Evolutionary conservation across 495 filamentous ascomycete genomes (phyloP).

Genomic region (Penicillium subrubescens): DNA sequence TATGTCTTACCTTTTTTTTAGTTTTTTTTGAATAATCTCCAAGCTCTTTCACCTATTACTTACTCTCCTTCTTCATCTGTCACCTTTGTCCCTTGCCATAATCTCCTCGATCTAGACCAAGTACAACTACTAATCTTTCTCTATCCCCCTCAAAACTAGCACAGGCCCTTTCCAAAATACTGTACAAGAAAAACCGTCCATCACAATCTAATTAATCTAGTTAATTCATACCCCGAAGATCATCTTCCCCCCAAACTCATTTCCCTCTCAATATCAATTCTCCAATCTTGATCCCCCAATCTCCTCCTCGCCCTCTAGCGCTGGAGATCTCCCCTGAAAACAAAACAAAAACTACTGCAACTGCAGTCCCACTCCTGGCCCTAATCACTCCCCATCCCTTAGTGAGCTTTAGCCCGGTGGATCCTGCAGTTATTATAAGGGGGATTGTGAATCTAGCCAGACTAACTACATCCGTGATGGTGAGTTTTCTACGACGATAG

Average conservation of each 20-base stretch:
- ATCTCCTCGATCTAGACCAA: background rate
- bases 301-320: background rate
- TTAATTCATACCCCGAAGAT: conserved; percentile 6
- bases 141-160: background rate
- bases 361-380: background rate
- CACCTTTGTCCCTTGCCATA: too few relatives aligned
- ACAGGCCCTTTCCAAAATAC: background rate
- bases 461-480: background rate
- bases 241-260: background rate
- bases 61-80: background rate
- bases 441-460: background rate
- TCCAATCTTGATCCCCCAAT: background rate
- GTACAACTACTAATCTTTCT: background rate
- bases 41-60: background rate
- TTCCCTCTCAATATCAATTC: background rate
- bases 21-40: conserved; percentile 4
- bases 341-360: background rate
- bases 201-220: background rate
- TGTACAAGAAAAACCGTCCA: background rate
- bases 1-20: conserved; percentile 4
- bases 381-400: background rate
- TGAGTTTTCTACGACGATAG: background rate
- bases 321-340: conserved; percentile 6
- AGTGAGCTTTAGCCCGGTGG: background rate
- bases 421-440: background rate